These are phyloP conservation scores for Tulasnella sp. DNA, from an alignment of 768 basidiomycete genomes.

Conservation along the genomic window DNA sequence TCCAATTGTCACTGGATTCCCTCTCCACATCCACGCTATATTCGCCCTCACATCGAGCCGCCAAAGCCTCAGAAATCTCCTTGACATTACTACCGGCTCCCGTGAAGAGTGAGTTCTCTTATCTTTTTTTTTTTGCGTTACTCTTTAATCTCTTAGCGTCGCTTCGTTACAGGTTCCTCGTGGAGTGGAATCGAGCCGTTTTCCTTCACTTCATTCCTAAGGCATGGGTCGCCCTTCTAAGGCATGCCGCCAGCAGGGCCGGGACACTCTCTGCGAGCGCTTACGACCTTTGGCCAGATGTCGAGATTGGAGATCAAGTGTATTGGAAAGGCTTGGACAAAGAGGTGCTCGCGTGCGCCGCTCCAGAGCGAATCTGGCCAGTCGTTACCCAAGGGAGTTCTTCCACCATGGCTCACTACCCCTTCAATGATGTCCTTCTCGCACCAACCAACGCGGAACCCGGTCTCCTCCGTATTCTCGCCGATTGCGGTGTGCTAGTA, in stretches of 20 bases:
- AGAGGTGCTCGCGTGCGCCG: constrained; percentile 26
- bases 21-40: constrained; percentile 37
- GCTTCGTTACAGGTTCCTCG: constrained; percentile 29
- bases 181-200: constrained; percentile 40
- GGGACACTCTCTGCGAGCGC: constrained; percentile 20
- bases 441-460: too few species aligned
- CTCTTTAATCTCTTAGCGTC: not conserved
- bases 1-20: constrained; percentile 37
- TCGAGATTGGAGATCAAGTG: constrained; percentile 24
- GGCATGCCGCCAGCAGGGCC: constrained; percentile 21
- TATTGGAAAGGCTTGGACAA: constrained; percentile 36
- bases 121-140: not conserved
- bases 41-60: constrained; percentile 39
- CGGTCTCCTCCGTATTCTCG: too few species aligned
- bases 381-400: not conserved
- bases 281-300: constrained; percentile 36
- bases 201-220: constrained; percentile 38
- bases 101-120: constrained; percentile 34
- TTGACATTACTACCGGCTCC: constrained; percentile 35
- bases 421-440: too few species aligned
- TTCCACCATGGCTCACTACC: too few species aligned
- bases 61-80: constrained; percentile 36
- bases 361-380: not conserved
- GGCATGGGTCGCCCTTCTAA: constrained; percentile 34
- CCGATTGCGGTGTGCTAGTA: too few species aligned